phyloP scores from a whole-genome alignment of 2,329 filamentous ascomycete genomes.

The Septoria linicola region DNA sequence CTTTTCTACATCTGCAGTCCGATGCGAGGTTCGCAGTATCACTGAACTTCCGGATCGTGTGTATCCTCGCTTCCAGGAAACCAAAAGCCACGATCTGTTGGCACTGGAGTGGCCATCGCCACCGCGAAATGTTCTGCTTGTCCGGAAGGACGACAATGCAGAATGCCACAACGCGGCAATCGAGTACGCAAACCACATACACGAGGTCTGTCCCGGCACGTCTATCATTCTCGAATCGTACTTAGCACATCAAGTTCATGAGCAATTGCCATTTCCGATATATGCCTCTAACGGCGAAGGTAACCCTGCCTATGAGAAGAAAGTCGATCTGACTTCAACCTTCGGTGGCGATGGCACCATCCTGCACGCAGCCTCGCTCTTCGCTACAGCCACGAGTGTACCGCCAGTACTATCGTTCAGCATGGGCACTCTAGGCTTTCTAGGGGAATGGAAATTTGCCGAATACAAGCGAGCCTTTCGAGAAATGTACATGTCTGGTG shows the following conservation, averaged over 20 bases:
- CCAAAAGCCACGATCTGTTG: conserved; percentile 59
- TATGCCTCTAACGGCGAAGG: conserved; percentile 51
- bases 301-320: conserved; percentile 64
- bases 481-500: conserved; percentile 84
- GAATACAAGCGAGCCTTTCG: conserved; percentile 91
- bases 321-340: conserved; percentile 85
- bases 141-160: conserved; percentile 63
- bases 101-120: conserved; percentile 67
- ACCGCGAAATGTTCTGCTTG: conserved; percentile 66
- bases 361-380: conserved; percentile 79
- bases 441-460: conserved; percentile 93
- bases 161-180: conserved; percentile 57
- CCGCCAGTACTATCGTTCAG: conserved; percentile 92
- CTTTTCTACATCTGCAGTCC: conserved; percentile 53
- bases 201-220: conserved; percentile 73
- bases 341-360: conserved; percentile 94
- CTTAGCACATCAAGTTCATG: conserved; percentile 70
- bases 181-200: conserved; percentile 67
- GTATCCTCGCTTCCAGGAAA: conserved; percentile 64
- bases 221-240: conserved; percentile 80
- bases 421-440: conserved; percentile 92
- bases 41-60: conserved; percentile 55
- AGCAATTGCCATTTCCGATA: conserved; percentile 69
- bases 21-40: conserved; percentile 53
- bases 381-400: conserved; percentile 75